A percentile compares a stretch with the other conserved stretches of the same genome.
phyloP scores from a whole-genome alignment of 2,329 filamentous ascomycete genomes.

The Fusarium palustre region DNA sequence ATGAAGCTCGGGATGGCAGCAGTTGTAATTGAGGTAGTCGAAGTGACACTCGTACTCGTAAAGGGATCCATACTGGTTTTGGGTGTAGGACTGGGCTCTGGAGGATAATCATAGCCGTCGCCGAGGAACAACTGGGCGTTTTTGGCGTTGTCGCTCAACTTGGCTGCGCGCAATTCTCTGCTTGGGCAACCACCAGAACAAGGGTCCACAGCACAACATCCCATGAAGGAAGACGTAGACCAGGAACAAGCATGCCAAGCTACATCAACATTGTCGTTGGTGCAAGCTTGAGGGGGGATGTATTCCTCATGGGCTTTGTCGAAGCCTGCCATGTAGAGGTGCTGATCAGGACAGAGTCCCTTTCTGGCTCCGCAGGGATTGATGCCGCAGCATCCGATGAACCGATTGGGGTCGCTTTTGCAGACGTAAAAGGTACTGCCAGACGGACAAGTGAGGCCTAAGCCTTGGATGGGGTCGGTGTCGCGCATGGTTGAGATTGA shows the following conservation, averaged over 20 bases:
- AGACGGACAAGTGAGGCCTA: constrained; percentile 50
- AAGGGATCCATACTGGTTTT: rapidly evolving
- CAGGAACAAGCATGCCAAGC: constrained; percentile 53
- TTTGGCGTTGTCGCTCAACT: constrained; percentile 21
- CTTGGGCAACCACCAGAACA: constrained; percentile 34
- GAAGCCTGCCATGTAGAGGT: constrained; percentile 48
- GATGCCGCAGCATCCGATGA: constrained; percentile 56
- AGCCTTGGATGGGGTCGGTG: constrained; percentile 10
- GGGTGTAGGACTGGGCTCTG: background rate
- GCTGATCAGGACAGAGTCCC: constrained; percentile 34
- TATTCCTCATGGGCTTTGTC: constrained; percentile 37
- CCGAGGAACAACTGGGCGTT: constrained; percentile 1
- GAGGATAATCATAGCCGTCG: background rate
- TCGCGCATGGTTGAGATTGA: constrained; percentile 17
- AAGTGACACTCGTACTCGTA: background rate
- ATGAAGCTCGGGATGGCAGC: background rate
- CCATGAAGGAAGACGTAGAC: constrained; percentile 52
- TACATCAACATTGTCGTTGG: constrained; percentile 27
- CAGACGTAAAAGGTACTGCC: constrained; percentile 55
- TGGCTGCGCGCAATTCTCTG: constrained; percentile 30
- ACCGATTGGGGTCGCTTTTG: constrained; percentile 46
- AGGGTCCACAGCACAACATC: constrained; percentile 51
- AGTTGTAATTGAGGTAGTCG: background rate
- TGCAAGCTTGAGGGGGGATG: constrained; percentile 51
- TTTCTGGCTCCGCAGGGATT: constrained; percentile 49